These are phyloP conservation scores for Moricandia moricandioides DNA, from an alignment of 345 rosid genomes.

Conservation along the genomic window DNA sequence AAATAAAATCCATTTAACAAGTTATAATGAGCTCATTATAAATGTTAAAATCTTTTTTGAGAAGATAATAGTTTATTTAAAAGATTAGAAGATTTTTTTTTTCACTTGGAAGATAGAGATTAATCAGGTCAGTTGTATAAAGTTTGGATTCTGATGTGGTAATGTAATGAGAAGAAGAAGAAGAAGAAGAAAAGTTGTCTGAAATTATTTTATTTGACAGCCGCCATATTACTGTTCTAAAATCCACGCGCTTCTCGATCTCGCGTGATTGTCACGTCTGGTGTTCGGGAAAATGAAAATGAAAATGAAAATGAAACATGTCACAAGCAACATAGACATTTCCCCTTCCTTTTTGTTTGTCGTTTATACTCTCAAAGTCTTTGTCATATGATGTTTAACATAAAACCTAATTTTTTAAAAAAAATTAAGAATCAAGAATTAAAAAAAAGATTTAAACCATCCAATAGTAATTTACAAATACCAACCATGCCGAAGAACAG, in stretches of 20 bases:
- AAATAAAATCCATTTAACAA: neutral
- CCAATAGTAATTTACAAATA: neutral
- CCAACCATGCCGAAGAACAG: neutral
- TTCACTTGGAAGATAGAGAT: neutral
- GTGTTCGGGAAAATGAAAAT: neutral
- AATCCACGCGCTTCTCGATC: constrained; percentile 7
- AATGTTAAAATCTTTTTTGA: neutral
- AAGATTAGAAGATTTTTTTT: neutral
- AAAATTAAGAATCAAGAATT: neutral
- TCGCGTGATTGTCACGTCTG: neutral
- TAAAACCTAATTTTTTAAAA: neutral
- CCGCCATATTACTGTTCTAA: constrained; percentile 22
- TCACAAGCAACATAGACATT: neutral
- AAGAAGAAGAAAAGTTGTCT: neutral
- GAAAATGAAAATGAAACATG: neutral
- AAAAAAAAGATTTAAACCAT: neutral
- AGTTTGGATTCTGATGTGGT: neutral
- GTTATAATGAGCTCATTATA: neutral
- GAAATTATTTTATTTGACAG: constrained; percentile 3
- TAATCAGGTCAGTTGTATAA: neutral
- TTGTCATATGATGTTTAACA: neutral
- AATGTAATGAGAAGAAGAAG: neutral
- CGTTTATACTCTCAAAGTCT: neutral
- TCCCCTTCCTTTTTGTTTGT: neutral
- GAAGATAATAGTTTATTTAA: neutral